phyloP scores from a whole-genome alignment of 2,329 filamentous ascomycete genomes.

The Diaporthe destruens region DNA sequence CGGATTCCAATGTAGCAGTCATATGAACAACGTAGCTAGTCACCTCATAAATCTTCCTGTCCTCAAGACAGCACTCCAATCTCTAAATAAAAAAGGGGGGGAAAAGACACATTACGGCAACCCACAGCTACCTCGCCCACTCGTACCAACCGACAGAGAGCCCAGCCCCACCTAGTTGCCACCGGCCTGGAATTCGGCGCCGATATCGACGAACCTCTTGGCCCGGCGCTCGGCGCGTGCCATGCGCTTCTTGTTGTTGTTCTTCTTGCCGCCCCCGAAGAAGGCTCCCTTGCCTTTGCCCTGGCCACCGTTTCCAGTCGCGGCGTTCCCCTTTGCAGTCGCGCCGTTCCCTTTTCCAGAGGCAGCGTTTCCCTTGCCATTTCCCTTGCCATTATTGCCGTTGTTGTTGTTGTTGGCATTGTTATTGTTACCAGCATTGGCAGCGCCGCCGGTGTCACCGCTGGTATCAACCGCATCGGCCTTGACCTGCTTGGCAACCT shows the following conservation, averaged over 20 bases:
- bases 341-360: too few species aligned
- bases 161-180: not conserved
- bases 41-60: conserved; percentile 9
- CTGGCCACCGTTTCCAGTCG: too few species aligned
- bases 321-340: too few species aligned
- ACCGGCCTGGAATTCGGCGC: conserved; percentile 1
- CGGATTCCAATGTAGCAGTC: not conserved
- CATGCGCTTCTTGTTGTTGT: conserved; percentile 33
- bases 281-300: too few species aligned
- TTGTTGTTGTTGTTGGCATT: too few species aligned
- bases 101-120: conserved; percentile 7
- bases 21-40: not conserved
- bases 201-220: conserved; percentile 23
- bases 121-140: not conserved
- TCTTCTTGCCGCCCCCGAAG: conserved; percentile 13
- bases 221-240: conserved; percentile 4
- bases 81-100: not conserved
- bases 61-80: conserved; percentile 19
- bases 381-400: too few species aligned
- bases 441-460: not conserved
- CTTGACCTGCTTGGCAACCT: conserved; percentile 28
- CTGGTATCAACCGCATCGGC: not conserved
- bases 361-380: too few species aligned
- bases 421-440: too few species aligned
- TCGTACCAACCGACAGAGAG: not conserved